Base-by-base conservation (phyloP, 768 basidiomycete species). In the Trametes sanguinea region DNA sequence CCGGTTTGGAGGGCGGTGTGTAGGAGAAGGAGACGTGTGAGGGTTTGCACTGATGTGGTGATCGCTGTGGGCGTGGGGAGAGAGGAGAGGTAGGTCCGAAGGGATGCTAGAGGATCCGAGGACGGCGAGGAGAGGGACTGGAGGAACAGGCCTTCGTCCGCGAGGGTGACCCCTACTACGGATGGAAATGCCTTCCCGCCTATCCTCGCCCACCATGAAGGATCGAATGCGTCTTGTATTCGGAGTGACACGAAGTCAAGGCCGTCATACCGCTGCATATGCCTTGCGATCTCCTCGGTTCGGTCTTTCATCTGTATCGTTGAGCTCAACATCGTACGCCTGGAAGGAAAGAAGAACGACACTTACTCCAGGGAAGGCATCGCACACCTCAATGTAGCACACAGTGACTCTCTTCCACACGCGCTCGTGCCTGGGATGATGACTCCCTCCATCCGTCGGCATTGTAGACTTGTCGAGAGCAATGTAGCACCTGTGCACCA, bases 31-130 rank as follows among this genome's bases (percentile, higher is more conserved):
- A 92, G 74, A 17, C 90, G 84, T 55, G 80, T 80, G 13, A 94
- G 76, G 16, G 76, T 82, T 47, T 82, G 80, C 48, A 92, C 76
- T 0, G 87, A 80, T 32, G 75, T 82, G 5, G 81, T 77, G 40
- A 87, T 72, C 14, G 90, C 89, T 0, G 91, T 92, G 60, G 84
- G 83, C 0, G 92, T 92, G 1, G 92, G 92, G 2, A 93, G 78
- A 3, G 86, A 83, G 7, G 78, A 75, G 1, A 94, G 77, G 68
- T 87, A 90, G 8, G 75, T 69, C 32, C 74, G 81, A 33, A 73
- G 82, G 68, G 64, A 77, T 60, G 55, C 74, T 35, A 63, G 65
- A 45, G 71, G 75, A 30, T 60, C 54, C 9, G 66, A 37, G 14
- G 64, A 51, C 32, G 68, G n/a, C 39, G 63, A 6, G 9, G 62